A percentile compares a stretch with the other conserved stretches of the same genome.
Evolutionary conservation across 2,329 filamentous ascomycete species (phyloP).

Genomic region (Sphaerulina populicola): DNA sequence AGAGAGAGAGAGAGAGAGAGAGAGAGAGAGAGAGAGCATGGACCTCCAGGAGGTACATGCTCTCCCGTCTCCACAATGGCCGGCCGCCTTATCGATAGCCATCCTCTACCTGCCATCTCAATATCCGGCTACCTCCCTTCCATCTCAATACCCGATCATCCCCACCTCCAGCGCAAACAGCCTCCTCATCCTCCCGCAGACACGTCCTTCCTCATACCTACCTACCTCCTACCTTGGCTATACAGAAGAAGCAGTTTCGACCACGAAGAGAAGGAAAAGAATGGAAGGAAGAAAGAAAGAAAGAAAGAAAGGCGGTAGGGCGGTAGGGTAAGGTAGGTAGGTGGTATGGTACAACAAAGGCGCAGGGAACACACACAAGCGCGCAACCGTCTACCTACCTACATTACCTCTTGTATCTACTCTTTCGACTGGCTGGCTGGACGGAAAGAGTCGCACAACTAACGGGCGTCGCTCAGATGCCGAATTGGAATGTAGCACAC

Average conservation of each 20-base stretch:
- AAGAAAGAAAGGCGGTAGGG: no score
- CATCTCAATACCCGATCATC: no score
- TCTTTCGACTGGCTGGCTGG: background rate
- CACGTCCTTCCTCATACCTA: conserved; percentile 23
- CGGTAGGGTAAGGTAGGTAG: no score
- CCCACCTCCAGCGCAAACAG: conserved; percentile 87
- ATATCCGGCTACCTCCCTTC: no score
- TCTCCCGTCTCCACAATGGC: background rate
- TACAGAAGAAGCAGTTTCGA: conserved; percentile 40
- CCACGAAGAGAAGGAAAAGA: no score
- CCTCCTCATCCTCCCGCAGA: conserved; percentile 58
- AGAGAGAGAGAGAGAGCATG: background rate
- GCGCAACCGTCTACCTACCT: no score
- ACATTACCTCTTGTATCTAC: no score
- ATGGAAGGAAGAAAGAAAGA: no score
- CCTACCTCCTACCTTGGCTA: conserved; percentile 28
- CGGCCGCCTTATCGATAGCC: conserved; percentile 1
- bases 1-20: no score
- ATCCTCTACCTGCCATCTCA: no score
- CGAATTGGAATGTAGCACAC: background rate
- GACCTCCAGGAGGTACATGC: background rate
- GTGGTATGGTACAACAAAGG: no score
- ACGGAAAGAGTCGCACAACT: background rate
- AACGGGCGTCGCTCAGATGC: background rate
- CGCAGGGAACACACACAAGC: no score